Evolutionary conservation across 139 green algal genomes (phyloP), one percentile per base, ranked within the genome.

Genomic region (Haematococcus sp.): DNA sequence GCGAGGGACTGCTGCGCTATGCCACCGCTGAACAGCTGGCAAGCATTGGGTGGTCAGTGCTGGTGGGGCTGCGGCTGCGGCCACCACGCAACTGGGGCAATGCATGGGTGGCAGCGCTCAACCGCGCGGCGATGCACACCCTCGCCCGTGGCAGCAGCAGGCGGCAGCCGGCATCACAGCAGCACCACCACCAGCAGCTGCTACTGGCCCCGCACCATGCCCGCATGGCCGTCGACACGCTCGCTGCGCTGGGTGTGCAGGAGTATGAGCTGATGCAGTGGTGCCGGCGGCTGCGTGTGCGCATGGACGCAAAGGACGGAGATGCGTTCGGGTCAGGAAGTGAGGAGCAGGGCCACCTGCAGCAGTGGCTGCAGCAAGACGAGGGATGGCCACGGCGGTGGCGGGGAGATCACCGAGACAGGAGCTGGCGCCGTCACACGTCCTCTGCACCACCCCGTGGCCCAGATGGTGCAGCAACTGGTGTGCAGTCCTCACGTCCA

Each of bases 1-100:
- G 32, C 1, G 43, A 63, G 59, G 32, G 7, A 7, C 44, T 28
- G 40, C 59, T 76, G 35, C 58, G 31, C 33, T 20, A 34, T 23
- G 33, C 33, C 44, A 64, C 58, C 15, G 71, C 32, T 1, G 31
- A 33, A 7, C 71, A 76, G 43, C 58, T 76, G 3, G 56, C 71
- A 13, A 76, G 63, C 59, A 46, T 70, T 31, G 71, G 71, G 22
- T 76, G 71, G 71, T 35, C 58, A 22, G 58, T 59, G 35, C 35
- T 76, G 7, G 71, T 25, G 16, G 22, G 30, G 56, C 71, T 76
- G 28, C n/a, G 25, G 13, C 22, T 44, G 30, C 34, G 40, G 25
- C 58, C 59, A 15, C 71, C 58, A 19, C 58, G 71, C 17, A 31
- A 25, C 52, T 76, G 71, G 71, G 3, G 59, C 3, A 20, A 60